Percentiles rank a stretch among this genome's conserved stretches.
Conservation (phyloP, 176 grass and related monocot genomes). For the Thalia dealbata region DNA sequence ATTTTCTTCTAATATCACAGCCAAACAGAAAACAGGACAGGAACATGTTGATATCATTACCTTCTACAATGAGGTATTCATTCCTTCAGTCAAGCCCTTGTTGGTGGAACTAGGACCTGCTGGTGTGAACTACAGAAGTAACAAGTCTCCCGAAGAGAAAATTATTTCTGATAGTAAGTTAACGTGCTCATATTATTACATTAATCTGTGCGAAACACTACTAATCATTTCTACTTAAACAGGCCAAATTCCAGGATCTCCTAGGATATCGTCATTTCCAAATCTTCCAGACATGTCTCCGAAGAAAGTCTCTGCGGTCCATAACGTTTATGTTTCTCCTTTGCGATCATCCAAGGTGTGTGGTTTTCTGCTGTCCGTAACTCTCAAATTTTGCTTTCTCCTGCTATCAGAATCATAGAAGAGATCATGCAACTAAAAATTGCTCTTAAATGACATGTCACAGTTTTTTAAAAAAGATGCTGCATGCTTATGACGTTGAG, state of each 20-base stretch:
- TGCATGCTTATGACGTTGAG: not conserved
- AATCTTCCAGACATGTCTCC: slow-evolving; percentile 98
- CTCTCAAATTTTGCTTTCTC: not conserved
- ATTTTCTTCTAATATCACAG: slow-evolving; percentile 11
- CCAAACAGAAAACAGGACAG: slow-evolving; percentile 66
- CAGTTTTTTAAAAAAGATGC: no score
- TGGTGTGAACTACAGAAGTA: slow-evolving; percentile 31
- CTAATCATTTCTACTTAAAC: slow-evolving; percentile 5
- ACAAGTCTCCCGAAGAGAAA: slow-evolving; percentile 55
- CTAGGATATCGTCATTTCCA: slow-evolving; percentile 76
- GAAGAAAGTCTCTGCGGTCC: slow-evolving; percentile 95
- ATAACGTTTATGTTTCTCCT: slow-evolving; percentile 90
- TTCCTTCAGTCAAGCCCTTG: slow-evolving; percentile 77
- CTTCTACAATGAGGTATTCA: slow-evolving; percentile 94
- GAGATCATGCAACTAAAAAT: not conserved
- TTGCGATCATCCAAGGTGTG: slow-evolving; percentile 73
- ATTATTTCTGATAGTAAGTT: slow-evolving; percentile 49
- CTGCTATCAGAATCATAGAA: not conserved
- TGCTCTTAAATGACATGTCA: no score
- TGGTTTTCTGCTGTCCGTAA: not conserved
- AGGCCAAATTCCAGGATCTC: slow-evolving; percentile 80
- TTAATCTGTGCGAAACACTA: not conserved
- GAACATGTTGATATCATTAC: slow-evolving; percentile 93
- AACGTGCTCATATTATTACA: no score
- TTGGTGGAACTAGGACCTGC: slow-evolving; percentile 64